These are phyloP conservation scores for Trametes cubensis DNA, from an alignment of 768 basidiomycete species.

Conservation along the genomic window DNA sequence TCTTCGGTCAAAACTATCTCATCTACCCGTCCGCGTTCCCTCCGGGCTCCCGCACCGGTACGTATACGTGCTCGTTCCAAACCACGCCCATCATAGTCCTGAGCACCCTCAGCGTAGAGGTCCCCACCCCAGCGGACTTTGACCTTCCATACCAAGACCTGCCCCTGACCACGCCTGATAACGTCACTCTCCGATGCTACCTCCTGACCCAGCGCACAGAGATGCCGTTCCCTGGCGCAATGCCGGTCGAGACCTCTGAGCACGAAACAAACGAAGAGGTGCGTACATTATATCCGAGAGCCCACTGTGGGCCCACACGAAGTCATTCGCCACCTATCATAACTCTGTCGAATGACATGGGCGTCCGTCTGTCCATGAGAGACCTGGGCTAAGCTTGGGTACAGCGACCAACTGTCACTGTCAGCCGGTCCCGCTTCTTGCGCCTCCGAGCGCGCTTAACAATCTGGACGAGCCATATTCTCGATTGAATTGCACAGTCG, in stretches of 20 bases:
- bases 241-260: conserved; percentile 44
- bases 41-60: conserved; percentile 78
- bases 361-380: not conserved
- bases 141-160: conserved; percentile 78
- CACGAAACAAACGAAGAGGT: conserved; percentile 72
- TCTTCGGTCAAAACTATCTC: conserved; percentile 81
- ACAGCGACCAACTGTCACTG: not conserved
- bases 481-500: not conserved
- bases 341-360: not conserved
- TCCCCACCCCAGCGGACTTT: conserved; percentile 68
- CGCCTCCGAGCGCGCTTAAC: not conserved
- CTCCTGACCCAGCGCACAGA: conserved; percentile 66
- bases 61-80: conserved; percentile 11
- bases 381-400: not conserved
- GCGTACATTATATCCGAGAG: conserved; percentile 18
- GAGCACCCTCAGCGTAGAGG: conserved; percentile 48
- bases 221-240: conserved; percentile 35
- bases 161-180: conserved; percentile 71
- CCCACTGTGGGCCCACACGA: no score
- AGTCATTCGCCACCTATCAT: not conserved
- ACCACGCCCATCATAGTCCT: not conserved
- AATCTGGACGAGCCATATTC: not conserved
- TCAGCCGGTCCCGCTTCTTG: conserved; percentile 5
- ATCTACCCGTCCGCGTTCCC: conserved; percentile 89
- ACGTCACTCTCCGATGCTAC: conserved; percentile 73